Evolutionary conservation across 306 rosid species (phyloP), one percentile per base, ranked within the genome.

Genomic region (Medicago ruthenica): DNA sequence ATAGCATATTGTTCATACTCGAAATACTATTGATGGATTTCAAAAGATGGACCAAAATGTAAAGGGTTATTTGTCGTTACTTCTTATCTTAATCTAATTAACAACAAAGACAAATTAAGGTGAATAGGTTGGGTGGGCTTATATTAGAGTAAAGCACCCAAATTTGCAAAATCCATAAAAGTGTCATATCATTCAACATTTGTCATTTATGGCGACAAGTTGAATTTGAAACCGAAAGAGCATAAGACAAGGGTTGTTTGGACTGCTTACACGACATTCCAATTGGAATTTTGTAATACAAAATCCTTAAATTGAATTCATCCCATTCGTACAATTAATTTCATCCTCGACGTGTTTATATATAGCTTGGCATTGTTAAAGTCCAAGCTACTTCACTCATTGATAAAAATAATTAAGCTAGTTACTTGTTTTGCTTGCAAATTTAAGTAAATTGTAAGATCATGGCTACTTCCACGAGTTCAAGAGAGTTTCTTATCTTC

Each of bases 251-350:
- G 14, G 27, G 20, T 8, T 37, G 40, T 34, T 69, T 81, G 80
- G 77, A 69, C 15, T 61, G 77, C 77, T 81, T 70, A 44, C 73
- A 81, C 84, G 47, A 51, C 44, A 67, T 75, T 75, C 80, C 80
- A 81, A 27, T 27, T 27, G 3, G 27, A 24, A 24, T 24, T 24
- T 24, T 24, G 27, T 24, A 24, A 44, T 41, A 41, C 37, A 24
- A 73, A 34, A 18, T 13, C 12, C 6, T 59, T 9, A 61, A 37
- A 61, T 11, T 44, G 1, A 2, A 24, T 60, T 27, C 31, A 27
- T 27, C 31, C 3, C 31, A 27, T 3, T 24, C 2, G 27, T 1
- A 24, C 27, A 24, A 24, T 24, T 24, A 24, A 24, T 24, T 24
- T 22, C 18, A 37, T 7, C 17, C 31, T 37, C 34, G 12, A 53